phyloP scores from a whole-genome alignment of 306 rosid genomes.

The Castanea crenata region DNA sequence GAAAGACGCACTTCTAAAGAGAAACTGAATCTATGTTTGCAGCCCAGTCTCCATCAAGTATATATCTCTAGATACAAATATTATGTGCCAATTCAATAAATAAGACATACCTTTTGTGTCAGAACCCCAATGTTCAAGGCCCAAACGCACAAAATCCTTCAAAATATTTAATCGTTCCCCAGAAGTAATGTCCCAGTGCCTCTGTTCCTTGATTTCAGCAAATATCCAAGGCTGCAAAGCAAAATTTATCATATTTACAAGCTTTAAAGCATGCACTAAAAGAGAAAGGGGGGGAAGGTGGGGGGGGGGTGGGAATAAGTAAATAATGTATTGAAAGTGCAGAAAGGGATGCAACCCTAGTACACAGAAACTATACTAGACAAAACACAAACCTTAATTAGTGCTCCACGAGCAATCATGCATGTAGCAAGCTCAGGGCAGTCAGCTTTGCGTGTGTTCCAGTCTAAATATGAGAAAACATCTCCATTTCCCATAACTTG shows the following conservation, averaged over 20 bases:
- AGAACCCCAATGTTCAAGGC: conserved; percentile 96
- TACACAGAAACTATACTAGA: no score
- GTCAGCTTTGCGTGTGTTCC: conserved; percentile 69
- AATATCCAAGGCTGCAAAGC: conserved; percentile 87
- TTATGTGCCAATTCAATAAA: neutral
- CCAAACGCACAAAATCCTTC: conserved; percentile 73
- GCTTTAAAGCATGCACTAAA: conserved; percentile 5
- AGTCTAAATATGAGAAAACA: conserved; percentile 69
- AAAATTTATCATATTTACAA: conserved; percentile 14
- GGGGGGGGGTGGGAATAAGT: neutral
- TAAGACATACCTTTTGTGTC: conserved; percentile 72
- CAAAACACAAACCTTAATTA: conserved; percentile 62
- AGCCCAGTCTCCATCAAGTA: neutral
- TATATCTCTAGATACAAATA: neutral
- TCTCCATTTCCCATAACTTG: conserved; percentile 90
- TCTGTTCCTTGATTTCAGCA: conserved; percentile 93
- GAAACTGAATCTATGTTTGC: neutral
- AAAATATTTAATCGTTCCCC: conserved; percentile 77
- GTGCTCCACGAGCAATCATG: conserved; percentile 92
- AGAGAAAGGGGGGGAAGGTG: no score
- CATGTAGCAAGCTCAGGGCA: conserved; percentile 78
- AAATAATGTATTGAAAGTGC: no score
- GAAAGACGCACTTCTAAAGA: neutral
- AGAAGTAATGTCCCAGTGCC: conserved; percentile 95
- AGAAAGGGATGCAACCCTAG: no score